Percentiles rank a stretch among this genome's conserved stretches.
phyloP scores from a whole-genome alignment of 805 yeast species.

The Yamadazyma paraphyllophila region DNA sequence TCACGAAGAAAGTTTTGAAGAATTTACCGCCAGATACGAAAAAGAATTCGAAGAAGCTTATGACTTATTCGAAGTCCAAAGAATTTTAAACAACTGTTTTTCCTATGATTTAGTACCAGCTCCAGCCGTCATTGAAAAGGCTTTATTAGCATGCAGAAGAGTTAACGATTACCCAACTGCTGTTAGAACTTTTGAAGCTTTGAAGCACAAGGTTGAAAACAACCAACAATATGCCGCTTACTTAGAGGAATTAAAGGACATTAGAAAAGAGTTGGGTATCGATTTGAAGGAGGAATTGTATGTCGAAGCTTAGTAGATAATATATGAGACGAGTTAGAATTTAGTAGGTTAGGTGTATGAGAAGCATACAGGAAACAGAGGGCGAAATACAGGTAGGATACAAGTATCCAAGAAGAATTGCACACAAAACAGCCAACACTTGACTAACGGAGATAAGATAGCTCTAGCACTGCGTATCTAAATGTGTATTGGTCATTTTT shows the following conservation, averaged over 20 bases:
- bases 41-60: constrained; percentile 78
- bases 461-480: too few species aligned
- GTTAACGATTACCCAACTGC: constrained; percentile 99
- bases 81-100: constrained; percentile 96
- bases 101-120: constrained; percentile 98
- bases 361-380: too few species aligned
- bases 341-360: too few species aligned
- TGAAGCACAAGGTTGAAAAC: constrained; percentile 94
- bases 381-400: too few species aligned
- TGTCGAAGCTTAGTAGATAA: constrained; percentile 18
- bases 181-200: constrained; percentile 95
- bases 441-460: too few species aligned
- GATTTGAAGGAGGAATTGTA: constrained; percentile 88
- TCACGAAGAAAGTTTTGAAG: constrained; percentile 92
- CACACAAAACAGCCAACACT: too few species aligned
- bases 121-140: constrained; percentile 92
- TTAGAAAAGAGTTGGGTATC: constrained; percentile 89
- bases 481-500: too few species aligned
- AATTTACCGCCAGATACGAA: constrained; percentile 87
- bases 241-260: constrained; percentile 88
- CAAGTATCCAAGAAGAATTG: too few species aligned
- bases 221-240: constrained; percentile 92
- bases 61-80: constrained; percentile 54
- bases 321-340: too few species aligned
- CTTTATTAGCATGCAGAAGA: constrained; percentile 96